A percentile compares a stretch with the other conserved stretches of the same genome.
Evolutionary conservation across 768 basidiomycete species (phyloP).

Genomic region (Tylopilus sp.): DNA sequence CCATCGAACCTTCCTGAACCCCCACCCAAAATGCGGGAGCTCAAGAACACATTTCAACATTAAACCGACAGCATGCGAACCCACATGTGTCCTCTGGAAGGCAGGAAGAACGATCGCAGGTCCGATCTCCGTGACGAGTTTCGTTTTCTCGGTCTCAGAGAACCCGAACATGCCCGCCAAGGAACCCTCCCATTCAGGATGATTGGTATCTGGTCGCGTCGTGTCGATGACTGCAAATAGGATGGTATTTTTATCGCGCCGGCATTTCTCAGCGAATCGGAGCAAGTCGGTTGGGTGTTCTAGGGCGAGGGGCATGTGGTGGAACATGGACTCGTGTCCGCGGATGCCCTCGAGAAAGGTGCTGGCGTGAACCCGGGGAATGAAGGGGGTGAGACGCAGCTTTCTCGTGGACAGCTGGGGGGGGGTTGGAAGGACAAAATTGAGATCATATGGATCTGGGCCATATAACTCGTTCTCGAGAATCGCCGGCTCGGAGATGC

Average conservation of each 20-base stretch:
- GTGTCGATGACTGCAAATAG: slow-evolving; percentile 42
- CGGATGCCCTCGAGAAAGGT: slow-evolving; percentile 17
- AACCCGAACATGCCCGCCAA: slow-evolving; percentile 39
- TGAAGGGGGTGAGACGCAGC: slow-evolving; percentile 9
- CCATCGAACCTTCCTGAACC: slow-evolving; percentile 49
- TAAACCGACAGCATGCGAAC: slow-evolving; percentile 36
- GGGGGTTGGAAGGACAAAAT: slow-evolving; percentile 16
- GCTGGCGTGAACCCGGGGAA: slow-evolving; percentile 19
- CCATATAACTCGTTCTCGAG: slow-evolving; percentile 16
- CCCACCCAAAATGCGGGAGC: slow-evolving; percentile 30
- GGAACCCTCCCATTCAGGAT: slow-evolving; percentile 27
- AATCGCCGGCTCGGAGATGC: slow-evolving; percentile 7
- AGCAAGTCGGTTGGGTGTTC: slow-evolving; percentile 13
- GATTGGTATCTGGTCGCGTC: slow-evolving; percentile 25
- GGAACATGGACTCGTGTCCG: slow-evolving; percentile 21
- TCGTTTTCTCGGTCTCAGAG: slow-evolving; percentile 14
- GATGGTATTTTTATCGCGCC: slow-evolving; percentile 1
- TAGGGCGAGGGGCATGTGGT: slow-evolving; percentile 7
- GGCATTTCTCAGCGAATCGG: slow-evolving; percentile 8
- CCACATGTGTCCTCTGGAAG: slow-evolving; percentile 43
- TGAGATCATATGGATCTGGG: slow-evolving; percentile 28
- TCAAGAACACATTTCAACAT: slow-evolving; percentile 34
- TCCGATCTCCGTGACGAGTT: slow-evolving; percentile 33
- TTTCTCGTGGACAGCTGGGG: slow-evolving; percentile 6
- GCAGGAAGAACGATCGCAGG: slow-evolving; percentile 32